These are phyloP conservation scores for Phaffomyces opuntiae DNA, from an alignment of 805 yeast genomes.

Conservation along the genomic window DNA sequence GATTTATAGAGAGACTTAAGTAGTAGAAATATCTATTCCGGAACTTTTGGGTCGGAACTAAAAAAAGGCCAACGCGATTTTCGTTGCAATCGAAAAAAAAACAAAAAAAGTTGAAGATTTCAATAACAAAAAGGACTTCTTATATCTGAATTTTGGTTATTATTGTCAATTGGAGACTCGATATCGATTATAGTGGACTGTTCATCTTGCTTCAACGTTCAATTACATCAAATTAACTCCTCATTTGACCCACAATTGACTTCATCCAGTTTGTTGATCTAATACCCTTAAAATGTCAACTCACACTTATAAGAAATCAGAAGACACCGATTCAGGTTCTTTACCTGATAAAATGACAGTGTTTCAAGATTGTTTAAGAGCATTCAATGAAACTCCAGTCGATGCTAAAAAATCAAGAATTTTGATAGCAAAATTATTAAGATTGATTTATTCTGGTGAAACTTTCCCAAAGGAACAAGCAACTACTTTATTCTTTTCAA, in stretches of 20 bases:
- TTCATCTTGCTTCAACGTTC: not conserved
- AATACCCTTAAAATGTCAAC: constrained; percentile 57
- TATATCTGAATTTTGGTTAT: not conserved
- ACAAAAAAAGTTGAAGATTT: not conserved
- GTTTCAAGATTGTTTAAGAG: constrained; percentile 89
- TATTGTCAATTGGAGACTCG: no score
- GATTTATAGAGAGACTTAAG: no score
- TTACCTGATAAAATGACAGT: constrained; percentile 95
- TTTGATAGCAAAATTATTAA: constrained; percentile 73
- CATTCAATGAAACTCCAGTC: constrained; percentile 87
- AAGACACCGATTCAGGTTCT: constrained; percentile 59
- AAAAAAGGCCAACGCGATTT: constrained; percentile 8
- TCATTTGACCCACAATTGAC: no score
- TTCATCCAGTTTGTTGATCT: not conserved
- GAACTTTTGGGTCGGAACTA: no score
- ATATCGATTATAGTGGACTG: no score
- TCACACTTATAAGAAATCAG: constrained; percentile 74
- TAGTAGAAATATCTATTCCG: no score
- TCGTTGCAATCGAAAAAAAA: not conserved
- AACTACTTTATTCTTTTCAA: constrained; percentile 86
- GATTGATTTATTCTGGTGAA: constrained; percentile 81
- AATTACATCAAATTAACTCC: not conserved
- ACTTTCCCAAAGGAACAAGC: constrained; percentile 84
- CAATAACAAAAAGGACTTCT: no score
- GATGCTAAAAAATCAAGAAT: constrained; percentile 81